Percentiles rank a stretch among this genome's conserved stretches.
phyloP scores from a whole-genome alignment of 495 filamentous ascomycete species.

The Hyaloscypha hepaticicola region DNA sequence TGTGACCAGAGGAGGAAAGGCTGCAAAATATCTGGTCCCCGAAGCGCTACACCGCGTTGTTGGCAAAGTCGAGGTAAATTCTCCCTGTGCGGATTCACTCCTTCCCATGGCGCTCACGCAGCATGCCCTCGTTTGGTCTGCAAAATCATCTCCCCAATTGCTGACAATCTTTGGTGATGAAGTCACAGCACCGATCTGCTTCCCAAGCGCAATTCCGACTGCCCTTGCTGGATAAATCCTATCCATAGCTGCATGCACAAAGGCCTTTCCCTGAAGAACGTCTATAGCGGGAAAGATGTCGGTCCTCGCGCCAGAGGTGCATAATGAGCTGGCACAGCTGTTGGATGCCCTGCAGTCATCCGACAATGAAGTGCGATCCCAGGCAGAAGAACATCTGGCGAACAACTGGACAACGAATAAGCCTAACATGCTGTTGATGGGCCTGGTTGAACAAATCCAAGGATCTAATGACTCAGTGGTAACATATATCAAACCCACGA shows the following conservation, averaged over 20 bases:
- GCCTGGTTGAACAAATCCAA: conserved; percentile 87
- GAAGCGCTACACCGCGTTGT: neutral
- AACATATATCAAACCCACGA: conserved; percentile 36
- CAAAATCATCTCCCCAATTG: neutral
- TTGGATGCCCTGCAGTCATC: conserved; percentile 83
- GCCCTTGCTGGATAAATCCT: neutral
- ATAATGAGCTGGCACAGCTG: conserved; percentile 78
- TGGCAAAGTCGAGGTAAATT: neutral
- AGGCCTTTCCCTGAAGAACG: neutral
- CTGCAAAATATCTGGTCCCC: neutral
- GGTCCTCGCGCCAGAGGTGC: conserved; percentile 75
- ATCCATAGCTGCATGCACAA: neutral
- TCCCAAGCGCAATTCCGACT: neutral
- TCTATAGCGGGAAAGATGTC: conserved; percentile 61
- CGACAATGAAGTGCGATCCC: conserved; percentile 80
- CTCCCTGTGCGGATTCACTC: neutral
- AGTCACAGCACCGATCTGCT: neutral
- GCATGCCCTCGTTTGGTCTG: neutral
- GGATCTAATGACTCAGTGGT: conserved; percentile 66
- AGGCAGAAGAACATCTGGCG: conserved; percentile 86
- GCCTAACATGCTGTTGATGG: conserved; percentile 88
- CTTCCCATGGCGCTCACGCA: neutral
- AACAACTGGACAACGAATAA: conserved; percentile 79
- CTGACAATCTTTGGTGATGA: neutral
- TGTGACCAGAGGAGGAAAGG: neutral